Percentiles rank a stretch among this genome's conserved stretches.
These are phyloP conservation scores for Yamadazyma blattariae DNA, from an alignment of 1,139 yeast species.

Conservation along the genomic window DNA sequence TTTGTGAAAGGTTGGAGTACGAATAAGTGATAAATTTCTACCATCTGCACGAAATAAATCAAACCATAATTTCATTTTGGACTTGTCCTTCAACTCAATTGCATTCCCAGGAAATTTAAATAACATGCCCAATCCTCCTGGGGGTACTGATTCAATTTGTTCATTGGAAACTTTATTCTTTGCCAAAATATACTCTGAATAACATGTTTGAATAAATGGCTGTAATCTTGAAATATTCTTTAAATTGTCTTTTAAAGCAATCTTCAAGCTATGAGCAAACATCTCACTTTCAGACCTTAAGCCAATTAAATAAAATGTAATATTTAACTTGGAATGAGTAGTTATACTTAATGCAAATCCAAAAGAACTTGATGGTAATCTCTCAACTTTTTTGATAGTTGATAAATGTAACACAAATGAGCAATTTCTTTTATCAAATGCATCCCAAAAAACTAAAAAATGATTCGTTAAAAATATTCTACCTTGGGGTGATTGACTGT, in stretches of 20 bases:
- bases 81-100: constrained; percentile 69
- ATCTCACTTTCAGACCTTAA: constrained; percentile 74
- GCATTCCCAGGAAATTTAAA: constrained; percentile 92
- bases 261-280: constrained; percentile 69
- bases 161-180: constrained; percentile 53
- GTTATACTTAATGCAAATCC: constrained; percentile 76
- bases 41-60: constrained; percentile 85
- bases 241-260: constrained; percentile 61
- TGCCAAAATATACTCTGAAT: constrained; percentile 77
- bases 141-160: constrained; percentile 54
- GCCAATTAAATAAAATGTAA: constrained; percentile 76
- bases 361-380: constrained; percentile 72
- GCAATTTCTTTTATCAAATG: constrained; percentile 66
- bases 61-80: constrained; percentile 91
- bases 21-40: constrained; percentile 71
- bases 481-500: constrained; percentile 47
- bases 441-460: constrained; percentile 71
- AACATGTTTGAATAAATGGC: constrained; percentile 68
- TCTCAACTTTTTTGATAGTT: constrained; percentile 79
- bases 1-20: constrained; percentile 76
- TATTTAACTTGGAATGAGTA: constrained; percentile 62
- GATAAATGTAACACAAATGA: constrained; percentile 71
- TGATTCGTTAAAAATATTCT: constrained; percentile 68
- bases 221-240: constrained; percentile 59
- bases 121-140: constrained; percentile 79